Conservation (phyloP, 805 yeast genomes). For the Scheffersomyces lignosus region DNA sequence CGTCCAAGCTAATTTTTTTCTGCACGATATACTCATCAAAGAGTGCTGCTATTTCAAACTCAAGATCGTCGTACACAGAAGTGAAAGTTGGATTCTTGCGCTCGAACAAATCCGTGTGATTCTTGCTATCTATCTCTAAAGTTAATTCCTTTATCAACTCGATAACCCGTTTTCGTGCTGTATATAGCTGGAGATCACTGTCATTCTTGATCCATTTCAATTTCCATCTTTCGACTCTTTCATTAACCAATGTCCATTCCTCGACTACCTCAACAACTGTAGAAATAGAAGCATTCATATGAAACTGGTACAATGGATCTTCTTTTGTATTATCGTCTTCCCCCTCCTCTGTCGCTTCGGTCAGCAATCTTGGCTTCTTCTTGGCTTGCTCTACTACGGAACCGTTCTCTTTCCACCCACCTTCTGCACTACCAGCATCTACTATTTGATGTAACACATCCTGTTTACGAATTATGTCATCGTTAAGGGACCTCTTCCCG, state of each 20-base stretch:
- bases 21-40: conserved; percentile 1
- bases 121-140: not conserved
- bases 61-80: not conserved
- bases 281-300: not conserved
- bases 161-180: conserved; percentile 1
- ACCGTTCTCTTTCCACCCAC: not conserved
- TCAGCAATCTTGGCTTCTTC: not conserved
- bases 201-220: conserved; percentile 2
- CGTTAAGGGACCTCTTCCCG: not conserved
- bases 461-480: not conserved
- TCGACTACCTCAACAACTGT: conserved; percentile 2
- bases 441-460: not conserved
- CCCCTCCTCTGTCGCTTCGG: not conserved
- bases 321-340: not conserved
- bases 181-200: not conserved
- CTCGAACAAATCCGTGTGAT: too few relatives aligned
- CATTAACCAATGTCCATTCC: not conserved
- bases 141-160: conserved; percentile 2
- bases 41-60: not conserved
- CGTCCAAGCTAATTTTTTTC: conserved; percentile 1
- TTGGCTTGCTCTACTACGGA: not conserved
- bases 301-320: not conserved
- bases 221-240: conserved; percentile 1
- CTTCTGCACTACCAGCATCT: not conserved
- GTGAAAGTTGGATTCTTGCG: too few relatives aligned